Evolutionary conservation across 2,329 filamentous ascomycete genomes (phyloP), one percentile per base, ranked within the genome.

Genomic region (Sphaceloma murrayae): DNA sequence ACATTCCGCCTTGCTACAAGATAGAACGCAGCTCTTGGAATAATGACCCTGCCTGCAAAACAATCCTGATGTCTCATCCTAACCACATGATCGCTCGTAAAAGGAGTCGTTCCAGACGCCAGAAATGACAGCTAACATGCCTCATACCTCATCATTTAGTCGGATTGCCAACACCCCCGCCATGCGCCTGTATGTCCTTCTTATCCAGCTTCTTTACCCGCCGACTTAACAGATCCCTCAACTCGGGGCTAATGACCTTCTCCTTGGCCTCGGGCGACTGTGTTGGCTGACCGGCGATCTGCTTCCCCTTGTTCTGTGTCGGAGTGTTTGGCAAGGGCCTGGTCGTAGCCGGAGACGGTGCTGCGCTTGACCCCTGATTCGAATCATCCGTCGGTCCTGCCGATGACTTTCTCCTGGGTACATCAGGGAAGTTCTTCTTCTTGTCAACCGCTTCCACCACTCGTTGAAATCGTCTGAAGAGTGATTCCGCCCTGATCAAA

Each of bases 371-470:
- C n/a, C n/a, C n/a, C n/a, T n/a, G n/a, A n/a, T n/a, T n/a, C n/a
- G n/a, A n/a, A n/a, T n/a, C n/a, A n/a, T n/a, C n/a, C n/a, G n/a
- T n/a, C 13, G 14, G 34, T 6, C 39, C 39, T 26, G 14, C 32
- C 16, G 46, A 30, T 42, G 44, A 42, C n/a, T 27, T 46, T 21
- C 30, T 17, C 2, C 30, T 16, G 6, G 43, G 33, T 16, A 67
- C 60, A 4, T 69, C 66, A 0, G 87, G 87, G 54, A 94, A 93
- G 56, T 85, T 87, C 42, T 81, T 73, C 62, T 91, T 93, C 66
- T 91, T 89, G 63, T 98, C 93, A 26, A 94, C 81, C 0, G 85
- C 83, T 57, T 96, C 86, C 8, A 98, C 82, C 1, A 85, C 81
- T 33, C 87, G 76, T 56, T 93, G 81, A 64, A 94, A 98, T 39